A percentile compares a stretch with the other conserved stretches of the same genome.
These are phyloP conservation scores for Chrysoporthe austroafricana DNA, from an alignment of 2,329 filamentous ascomycete genomes.

Conservation along the genomic window DNA sequence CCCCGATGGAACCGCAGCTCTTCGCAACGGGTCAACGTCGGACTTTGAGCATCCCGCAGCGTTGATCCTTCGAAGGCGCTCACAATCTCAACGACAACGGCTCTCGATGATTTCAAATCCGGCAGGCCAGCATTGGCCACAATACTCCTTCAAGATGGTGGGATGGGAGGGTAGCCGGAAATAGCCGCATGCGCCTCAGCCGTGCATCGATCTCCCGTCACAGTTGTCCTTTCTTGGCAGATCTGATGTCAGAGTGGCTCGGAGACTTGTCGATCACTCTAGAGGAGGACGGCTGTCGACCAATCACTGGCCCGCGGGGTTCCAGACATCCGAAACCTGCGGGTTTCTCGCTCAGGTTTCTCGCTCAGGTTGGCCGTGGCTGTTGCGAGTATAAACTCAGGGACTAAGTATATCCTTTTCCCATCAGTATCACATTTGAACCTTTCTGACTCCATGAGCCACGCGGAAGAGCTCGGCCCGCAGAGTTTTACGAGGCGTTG, in stretches of 20 bases:
- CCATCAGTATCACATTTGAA: neutral
- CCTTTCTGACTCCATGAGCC: neutral
- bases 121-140: neutral
- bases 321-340: neutral
- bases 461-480: slow-evolving; percentile 5
- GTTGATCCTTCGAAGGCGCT: neutral
- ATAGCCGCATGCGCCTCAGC: slow-evolving; percentile 1
- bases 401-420: neutral
- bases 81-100: neutral
- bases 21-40: neutral
- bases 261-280: neutral
- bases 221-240: neutral
- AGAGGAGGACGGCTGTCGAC: neutral
- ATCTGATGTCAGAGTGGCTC: neutral
- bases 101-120: neutral
- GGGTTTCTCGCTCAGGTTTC: neutral
- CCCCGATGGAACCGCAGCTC: neutral
- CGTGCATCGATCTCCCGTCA: slow-evolving; percentile 6
- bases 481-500: neutral
- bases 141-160: neutral
- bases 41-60: neutral
- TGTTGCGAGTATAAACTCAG: neutral
- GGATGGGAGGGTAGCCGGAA: neutral
- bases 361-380: neutral
- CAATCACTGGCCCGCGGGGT: neutral